Evolutionary conservation across 2,329 filamentous ascomycete genomes (phyloP).

Genomic region (Fusarium paranaense): DNA sequence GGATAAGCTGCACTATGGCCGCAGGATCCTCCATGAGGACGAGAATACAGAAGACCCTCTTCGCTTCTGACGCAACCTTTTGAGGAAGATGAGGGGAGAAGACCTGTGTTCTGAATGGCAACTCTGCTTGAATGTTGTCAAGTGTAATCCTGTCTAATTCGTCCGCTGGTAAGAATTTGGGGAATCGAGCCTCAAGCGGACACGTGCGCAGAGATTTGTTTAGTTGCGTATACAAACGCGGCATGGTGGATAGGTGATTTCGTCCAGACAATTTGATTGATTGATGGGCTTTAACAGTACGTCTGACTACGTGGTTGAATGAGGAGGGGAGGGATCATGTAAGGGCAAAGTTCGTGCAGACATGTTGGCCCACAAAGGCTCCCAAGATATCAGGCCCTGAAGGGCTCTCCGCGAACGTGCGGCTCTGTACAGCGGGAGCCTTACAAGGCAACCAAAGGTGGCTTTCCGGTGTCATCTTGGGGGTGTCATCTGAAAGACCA

Average conservation of each 20-base stretch:
- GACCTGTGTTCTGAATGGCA: background rate
- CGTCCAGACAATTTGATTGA: background rate
- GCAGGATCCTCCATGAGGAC: slow-evolving; percentile 17
- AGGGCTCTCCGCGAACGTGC: background rate
- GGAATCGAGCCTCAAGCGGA: background rate
- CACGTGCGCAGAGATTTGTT: background rate
- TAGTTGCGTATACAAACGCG: background rate
- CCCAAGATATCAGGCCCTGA: background rate
- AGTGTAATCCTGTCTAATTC: background rate
- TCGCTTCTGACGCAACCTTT: background rate
- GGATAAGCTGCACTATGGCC: background rate
- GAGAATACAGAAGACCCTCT: slow-evolving; percentile 19
- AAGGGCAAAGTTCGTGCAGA: background rate
- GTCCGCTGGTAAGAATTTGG: background rate
- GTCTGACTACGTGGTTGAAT: background rate
- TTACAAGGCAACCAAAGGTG: background rate
- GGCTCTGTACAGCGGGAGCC: background rate
- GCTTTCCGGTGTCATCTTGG: background rate
- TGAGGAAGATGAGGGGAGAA: background rate
- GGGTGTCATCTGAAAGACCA: background rate
- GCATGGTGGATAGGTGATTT: background rate
- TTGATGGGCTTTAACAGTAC: background rate
- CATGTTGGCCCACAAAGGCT: background rate
- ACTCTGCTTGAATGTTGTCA: background rate
- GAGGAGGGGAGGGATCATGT: background rate